These are phyloP conservation scores for Myotisia sp. DNA, from an alignment of 2,329 filamentous ascomycete species.

Conservation along the genomic window DNA sequence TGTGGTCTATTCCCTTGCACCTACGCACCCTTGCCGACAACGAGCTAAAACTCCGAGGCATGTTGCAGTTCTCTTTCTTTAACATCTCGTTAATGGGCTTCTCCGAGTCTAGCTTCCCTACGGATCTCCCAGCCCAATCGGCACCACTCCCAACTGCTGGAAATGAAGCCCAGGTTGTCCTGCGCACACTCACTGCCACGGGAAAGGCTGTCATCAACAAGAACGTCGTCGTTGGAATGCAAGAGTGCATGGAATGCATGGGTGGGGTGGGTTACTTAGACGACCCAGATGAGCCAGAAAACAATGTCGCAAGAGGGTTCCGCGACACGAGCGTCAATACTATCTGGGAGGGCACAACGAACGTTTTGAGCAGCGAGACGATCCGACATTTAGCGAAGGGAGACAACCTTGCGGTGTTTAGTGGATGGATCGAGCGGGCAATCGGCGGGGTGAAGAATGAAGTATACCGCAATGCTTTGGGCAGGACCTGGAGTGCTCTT, in stretches of 20 bases:
- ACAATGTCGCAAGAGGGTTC: conserved; percentile 44
- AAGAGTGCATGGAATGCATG: conserved; percentile 21
- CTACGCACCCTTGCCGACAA: conserved; percentile 14
- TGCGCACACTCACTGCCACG: no score
- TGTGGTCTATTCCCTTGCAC: conserved; percentile 15
- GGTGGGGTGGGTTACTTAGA: conserved; percentile 20
- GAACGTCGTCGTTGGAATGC: conserved; percentile 15
- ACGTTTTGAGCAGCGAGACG: no score
- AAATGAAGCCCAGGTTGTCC: not conserved
- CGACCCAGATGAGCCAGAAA: conserved; percentile 36
- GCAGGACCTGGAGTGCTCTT: no score
- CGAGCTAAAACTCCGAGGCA: conserved; percentile 16
- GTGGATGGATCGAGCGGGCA: no score
- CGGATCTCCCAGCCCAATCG: not conserved
- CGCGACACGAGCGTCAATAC: no score
- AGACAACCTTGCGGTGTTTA: no score
- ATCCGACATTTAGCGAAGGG: conserved; percentile 16
- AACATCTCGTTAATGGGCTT: conserved; percentile 15
- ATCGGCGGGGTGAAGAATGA: no score
- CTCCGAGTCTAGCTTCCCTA: conserved; percentile 11
- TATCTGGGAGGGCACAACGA: no score
- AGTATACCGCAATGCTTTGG: no score
- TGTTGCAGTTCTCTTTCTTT: conserved; percentile 17
- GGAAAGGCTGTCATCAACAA: conserved; percentile 16
- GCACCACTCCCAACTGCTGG: not conserved